A percentile compares a stretch with the other conserved stretches of the same genome.
phyloP scores from a whole-genome alignment of 768 basidiomycete species.

The Pilatotrama ljubarskyi region DNA sequence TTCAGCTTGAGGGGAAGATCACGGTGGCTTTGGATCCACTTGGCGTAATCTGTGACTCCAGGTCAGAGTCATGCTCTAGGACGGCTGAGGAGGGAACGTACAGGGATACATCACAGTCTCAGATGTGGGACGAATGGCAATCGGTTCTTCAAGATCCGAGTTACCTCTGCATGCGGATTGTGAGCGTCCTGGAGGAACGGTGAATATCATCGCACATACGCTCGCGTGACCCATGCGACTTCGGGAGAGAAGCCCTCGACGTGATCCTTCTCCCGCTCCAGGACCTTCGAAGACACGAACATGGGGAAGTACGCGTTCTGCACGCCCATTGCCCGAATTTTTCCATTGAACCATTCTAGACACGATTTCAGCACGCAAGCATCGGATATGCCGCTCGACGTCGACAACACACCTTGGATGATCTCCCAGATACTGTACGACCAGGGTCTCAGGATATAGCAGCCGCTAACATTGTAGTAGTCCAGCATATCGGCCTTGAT shows the following conservation, averaged over 20 bases:
- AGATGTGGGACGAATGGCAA: slow-evolving; percentile 97
- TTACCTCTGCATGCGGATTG: slow-evolving; percentile 57
- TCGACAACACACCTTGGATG: slow-evolving; percentile 70
- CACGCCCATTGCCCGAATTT: slow-evolving; percentile 93
- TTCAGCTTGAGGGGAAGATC: slow-evolving; percentile 97
- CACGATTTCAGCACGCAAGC: neutral
- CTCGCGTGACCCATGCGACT: slow-evolving; percentile 99
- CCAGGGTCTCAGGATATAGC: slow-evolving; percentile 98
- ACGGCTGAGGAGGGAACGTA: slow-evolving; percentile 39
- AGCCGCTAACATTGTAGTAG: slow-evolving; percentile 98
- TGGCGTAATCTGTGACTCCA: slow-evolving; percentile 77
- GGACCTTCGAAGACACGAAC: slow-evolving; percentile 90
- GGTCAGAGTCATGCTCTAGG: neutral
- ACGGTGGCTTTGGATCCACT: slow-evolving; percentile 97
- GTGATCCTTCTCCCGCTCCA: slow-evolving; percentile 97
- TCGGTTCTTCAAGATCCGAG: slow-evolving; percentile 94
- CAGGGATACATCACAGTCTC: slow-evolving; percentile 99
- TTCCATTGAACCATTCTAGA: slow-evolving; percentile 87
- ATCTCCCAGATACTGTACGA: slow-evolving; percentile 97
- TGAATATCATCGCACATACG: slow-evolving; percentile 50
- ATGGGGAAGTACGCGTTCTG: slow-evolving; percentile 99
- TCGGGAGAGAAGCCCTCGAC: slow-evolving; percentile 99
- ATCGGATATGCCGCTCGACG: neutral
- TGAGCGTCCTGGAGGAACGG: neutral
- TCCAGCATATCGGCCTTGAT: slow-evolving; percentile 99